These are phyloP conservation scores for Ascosphaera apis DNA, from an alignment of 2,329 filamentous ascomycete species.

Conservation along the genomic window DNA sequence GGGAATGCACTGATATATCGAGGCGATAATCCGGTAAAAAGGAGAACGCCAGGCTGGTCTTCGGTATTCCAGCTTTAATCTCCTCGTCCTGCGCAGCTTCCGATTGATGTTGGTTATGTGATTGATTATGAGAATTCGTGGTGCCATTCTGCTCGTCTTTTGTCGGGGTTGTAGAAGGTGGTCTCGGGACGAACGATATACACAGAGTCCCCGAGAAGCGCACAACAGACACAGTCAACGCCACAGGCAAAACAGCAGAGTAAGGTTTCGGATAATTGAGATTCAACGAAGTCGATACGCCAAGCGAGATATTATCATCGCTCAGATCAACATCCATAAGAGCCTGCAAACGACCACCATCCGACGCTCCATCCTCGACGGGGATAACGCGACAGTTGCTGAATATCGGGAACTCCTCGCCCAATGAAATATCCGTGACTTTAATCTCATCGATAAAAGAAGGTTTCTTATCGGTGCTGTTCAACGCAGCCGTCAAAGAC, in stretches of 20 bases:
- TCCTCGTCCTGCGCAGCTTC: background rate
- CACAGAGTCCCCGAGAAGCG: conserved; percentile 87
- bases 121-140: background rate
- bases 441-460: conserved; percentile 85
- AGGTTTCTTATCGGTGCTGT: conserved; percentile 65
- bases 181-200: conserved; percentile 68
- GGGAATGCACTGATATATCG: conserved; percentile 39
- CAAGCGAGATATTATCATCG: conserved; percentile 76
- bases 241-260: conserved; percentile 75
- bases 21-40: conserved; percentile 46
- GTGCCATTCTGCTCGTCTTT: background rate
- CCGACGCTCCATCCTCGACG: conserved; percentile 33
- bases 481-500: conserved; percentile 64
- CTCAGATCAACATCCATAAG: conserved; percentile 92
- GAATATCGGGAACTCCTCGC: conserved; percentile 95
- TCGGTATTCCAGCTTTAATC: conserved; percentile 31
- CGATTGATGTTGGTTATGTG: background rate
- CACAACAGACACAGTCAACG: conserved; percentile 73
- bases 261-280: conserved; percentile 85
- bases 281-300: conserved; percentile 78
- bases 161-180: conserved; percentile 8
- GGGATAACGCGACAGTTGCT: conserved; percentile 94
- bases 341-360: conserved; percentile 64
- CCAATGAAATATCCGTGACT: conserved; percentile 79
- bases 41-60: conserved; percentile 78